Evolutionary conservation across 106 monocot species (phyloP), one percentile per base, ranked within the genome.

Genomic region (Cymbidium sinense): DNA sequence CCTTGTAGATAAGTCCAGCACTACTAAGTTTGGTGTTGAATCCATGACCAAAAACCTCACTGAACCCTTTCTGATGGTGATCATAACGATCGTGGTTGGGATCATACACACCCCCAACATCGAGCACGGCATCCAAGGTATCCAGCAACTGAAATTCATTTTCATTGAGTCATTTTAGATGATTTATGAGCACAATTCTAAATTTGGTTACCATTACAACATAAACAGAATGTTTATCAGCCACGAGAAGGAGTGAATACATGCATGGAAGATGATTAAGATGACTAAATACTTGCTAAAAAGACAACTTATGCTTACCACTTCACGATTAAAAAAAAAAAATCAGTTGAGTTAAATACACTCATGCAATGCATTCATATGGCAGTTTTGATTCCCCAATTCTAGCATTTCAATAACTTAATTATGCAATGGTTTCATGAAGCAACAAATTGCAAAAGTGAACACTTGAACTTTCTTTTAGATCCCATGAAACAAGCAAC

Each of bases 1-100:
- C 98, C 94, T 99, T 99, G 75, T 99, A 99, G 25, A 99, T 85
- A 70, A 99, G 92, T 8, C 98, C 98, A 44, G 98, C 98, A 76
- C 92, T 91, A 73, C 94, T 98, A 37, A 98, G 84, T 83, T 99
- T 99, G 65, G 98, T 99, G 67, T 43, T 85, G 77, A 99, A 99
- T 29, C 98, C 94, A 82, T 95, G 83, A 23, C 94, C 98, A 80
- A 99, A 95, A 62, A 89, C 87, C 77, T 99, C 90, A 50, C 6
- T 70, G 67, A 99, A 99, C 4, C 98, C 98, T 80, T 95, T 99
- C 82, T 99, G 98, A 64, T 99, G 98, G 70, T 99, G 98, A 79
- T 99, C 98, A 70, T 86, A 99, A 12, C 94, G 85, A 76, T 92
- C 90, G 9, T 41, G 84, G 55, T 80, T 81, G 7, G 94, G 92